A percentile compares a stretch with the other conserved stretches of the same genome.
phyloP scores from a whole-genome alignment of 805 yeast species.

The Ogataea ganodermae region DNA sequence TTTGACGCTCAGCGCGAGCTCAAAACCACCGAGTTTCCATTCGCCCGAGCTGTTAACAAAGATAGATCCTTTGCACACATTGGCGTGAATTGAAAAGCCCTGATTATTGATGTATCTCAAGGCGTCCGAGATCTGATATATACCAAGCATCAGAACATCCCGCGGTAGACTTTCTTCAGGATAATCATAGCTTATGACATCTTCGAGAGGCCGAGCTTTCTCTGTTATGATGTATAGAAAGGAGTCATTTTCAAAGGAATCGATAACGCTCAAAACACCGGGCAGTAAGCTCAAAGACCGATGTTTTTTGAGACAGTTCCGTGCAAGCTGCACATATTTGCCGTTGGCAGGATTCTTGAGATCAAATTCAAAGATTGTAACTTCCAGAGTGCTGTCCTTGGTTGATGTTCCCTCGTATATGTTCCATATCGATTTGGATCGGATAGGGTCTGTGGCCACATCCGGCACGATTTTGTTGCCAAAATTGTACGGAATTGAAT shows the following conservation, averaged over 20 bases:
- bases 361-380: constrained; percentile 69
- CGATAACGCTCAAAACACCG: constrained; percentile 63
- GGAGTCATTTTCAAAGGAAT: constrained; percentile 62
- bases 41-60: constrained; percentile 72
- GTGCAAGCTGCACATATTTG: constrained; percentile 40
- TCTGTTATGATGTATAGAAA: constrained; percentile 67
- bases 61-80: constrained; percentile 55
- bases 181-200: constrained; percentile 35
- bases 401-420: constrained; percentile 59
- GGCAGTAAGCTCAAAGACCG: constrained; percentile 64
- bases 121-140: constrained; percentile 55
- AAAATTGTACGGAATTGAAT: constrained; percentile 58
- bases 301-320: constrained; percentile 47
- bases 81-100: constrained; percentile 64
- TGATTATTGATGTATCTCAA: constrained; percentile 60
- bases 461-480: constrained; percentile 42
- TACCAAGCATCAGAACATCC: constrained; percentile 51
- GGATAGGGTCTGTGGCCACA: constrained; percentile 29
- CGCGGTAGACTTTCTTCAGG: constrained; percentile 28
- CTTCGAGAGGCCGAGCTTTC: constrained; percentile 54
- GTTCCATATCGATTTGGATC: constrained; percentile 54
- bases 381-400: constrained; percentile 48
- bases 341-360: constrained; percentile 40
- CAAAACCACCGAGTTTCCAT: constrained; percentile 85
- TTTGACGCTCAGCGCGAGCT: constrained; percentile 54